Evolutionary conservation across 331 rosid species (phyloP).

Genomic region (Rosa hybrid): DNA sequence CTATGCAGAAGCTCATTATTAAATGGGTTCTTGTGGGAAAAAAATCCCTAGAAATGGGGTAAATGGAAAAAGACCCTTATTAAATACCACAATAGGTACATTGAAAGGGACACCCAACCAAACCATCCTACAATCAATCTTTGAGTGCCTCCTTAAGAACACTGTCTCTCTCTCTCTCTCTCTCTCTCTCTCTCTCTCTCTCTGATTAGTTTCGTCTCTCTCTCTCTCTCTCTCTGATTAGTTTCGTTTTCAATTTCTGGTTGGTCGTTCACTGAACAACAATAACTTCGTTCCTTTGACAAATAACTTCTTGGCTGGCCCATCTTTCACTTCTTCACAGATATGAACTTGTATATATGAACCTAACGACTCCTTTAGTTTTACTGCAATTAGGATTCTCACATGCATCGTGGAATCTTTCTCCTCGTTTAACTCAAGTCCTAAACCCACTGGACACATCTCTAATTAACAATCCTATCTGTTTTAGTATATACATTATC

Average conservation of each 20-base stretch:
- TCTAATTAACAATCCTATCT: neutral
- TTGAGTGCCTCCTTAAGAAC: too few relatives aligned
- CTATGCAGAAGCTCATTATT: too few relatives aligned
- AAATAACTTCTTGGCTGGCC: neutral
- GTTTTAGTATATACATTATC: neutral
- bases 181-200: neutral
- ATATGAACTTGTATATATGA: neutral
- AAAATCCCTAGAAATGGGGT: too few relatives aligned
- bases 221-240: neutral
- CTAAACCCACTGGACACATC: neutral
- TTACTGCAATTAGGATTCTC: neutral
- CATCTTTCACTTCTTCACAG: neutral
- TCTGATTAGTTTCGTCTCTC: neutral
- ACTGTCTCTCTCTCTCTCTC: too few relatives aligned
- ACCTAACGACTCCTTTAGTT: neutral
- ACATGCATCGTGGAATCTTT: neutral
- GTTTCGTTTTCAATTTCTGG: neutral
- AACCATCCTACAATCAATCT: too few relatives aligned
- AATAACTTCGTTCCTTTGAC: neutral
- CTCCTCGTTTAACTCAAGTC: neutral
- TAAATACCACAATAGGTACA: too few relatives aligned
- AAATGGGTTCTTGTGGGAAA: too few relatives aligned
- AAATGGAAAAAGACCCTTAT: too few relatives aligned
- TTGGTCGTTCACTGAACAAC: neutral
- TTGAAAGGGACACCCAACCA: too few relatives aligned